phyloP scores from a whole-genome alignment of 345 rosid genomes.

The Diplotaxis tenuifolia region DNA sequence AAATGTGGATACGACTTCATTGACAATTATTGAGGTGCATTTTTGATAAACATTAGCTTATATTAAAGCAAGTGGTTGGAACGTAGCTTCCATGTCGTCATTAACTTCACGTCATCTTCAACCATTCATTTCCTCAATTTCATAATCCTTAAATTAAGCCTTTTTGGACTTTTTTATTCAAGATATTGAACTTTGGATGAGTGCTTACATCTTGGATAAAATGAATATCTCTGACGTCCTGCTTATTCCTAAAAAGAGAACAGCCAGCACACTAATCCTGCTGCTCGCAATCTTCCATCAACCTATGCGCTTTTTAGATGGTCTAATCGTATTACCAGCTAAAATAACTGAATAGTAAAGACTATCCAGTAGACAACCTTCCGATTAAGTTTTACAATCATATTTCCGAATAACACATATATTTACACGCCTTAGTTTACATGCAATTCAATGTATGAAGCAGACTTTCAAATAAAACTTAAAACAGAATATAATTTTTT shows the following conservation, averaged over 20 bases:
- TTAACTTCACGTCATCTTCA: background rate
- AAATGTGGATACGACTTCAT: slow-evolving; percentile 8
- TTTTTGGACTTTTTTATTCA: background rate
- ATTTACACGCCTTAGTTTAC: too few species aligned
- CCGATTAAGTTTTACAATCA: too few species aligned
- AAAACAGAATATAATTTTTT: too few species aligned
- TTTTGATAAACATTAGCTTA: background rate
- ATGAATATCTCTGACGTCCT: background rate
- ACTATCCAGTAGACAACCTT: too few species aligned
- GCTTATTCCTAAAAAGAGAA: background rate
- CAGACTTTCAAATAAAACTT: too few species aligned
- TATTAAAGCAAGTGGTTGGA: slow-evolving; percentile 21
- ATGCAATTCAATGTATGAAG: too few species aligned
- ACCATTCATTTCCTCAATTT: background rate
- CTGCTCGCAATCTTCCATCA: background rate
- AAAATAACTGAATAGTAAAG: too few species aligned
- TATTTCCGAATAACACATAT: too few species aligned
- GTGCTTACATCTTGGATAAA: slow-evolving; percentile 1
- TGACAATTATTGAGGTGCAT: slow-evolving; percentile 1
- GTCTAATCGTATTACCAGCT: background rate
- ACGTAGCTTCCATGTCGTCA: slow-evolving; percentile 24
- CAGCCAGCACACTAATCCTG: background rate
- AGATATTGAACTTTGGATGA: slow-evolving; percentile 7
- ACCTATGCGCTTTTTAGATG: background rate
- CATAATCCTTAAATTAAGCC: background rate